Conservation (phyloP, 768 basidiomycete genomes). For the Mycena floridula region DNA sequence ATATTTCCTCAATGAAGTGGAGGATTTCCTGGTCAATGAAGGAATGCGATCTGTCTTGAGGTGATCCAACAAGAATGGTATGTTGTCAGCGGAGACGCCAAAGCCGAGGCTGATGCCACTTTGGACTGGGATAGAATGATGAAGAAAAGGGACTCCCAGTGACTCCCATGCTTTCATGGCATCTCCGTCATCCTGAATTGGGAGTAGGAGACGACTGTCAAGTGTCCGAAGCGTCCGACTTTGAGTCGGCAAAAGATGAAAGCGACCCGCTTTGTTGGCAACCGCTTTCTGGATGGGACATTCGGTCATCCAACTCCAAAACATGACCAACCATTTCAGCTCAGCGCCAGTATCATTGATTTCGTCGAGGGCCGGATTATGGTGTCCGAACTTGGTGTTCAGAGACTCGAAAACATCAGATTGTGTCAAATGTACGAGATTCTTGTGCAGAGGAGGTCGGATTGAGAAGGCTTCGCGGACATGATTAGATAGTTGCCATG, state of each 20-base stretch:
- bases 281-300: not conserved
- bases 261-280: not conserved
- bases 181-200: not conserved
- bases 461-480: no score
- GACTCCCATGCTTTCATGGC: not conserved
- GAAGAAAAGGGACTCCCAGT: not conserved
- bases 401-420: not conserved
- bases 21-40: not conserved
- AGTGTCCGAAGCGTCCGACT: not conserved
- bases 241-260: not conserved
- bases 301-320: not conserved
- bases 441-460: no score
- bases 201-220: not conserved
- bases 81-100: not conserved
- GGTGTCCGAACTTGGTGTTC: not conserved
- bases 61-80: not conserved
- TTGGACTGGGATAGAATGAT: not conserved
- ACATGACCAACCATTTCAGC: not conserved
- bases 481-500: no score
- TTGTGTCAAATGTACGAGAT: no score
- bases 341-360: not conserved
- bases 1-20: not conserved
- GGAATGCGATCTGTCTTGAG: not conserved
- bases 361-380: not conserved
- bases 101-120: not conserved